Percentiles rank a stretch among this genome's conserved stretches.
phyloP scores from a whole-genome alignment of 179 eudicot species.

The Patellifolia procumbens region DNA sequence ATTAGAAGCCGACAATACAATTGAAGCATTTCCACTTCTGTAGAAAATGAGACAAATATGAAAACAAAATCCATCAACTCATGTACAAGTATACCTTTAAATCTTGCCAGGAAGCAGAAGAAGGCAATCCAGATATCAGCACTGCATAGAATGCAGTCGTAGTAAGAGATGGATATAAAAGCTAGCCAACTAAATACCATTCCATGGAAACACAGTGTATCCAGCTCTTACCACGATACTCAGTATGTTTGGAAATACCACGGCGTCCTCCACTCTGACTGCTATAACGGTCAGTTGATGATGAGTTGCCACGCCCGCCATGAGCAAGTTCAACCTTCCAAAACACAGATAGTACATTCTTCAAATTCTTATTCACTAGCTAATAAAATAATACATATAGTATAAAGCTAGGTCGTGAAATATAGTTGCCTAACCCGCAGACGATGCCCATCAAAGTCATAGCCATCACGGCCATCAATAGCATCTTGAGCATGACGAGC shows the following conservation, averaged over 20 bases:
- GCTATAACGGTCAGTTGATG: constrained; percentile 66
- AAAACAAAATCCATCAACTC: neutral
- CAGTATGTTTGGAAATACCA: constrained; percentile 84
- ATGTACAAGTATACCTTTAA: constrained; percentile 55
- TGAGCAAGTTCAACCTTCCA: constrained; percentile 91
- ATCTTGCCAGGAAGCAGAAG: constrained; percentile 98
- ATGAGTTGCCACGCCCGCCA: constrained; percentile 90
- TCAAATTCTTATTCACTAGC: neutral
- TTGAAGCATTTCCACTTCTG: neutral
- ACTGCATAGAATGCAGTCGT: constrained; percentile 41
- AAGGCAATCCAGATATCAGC: constrained; percentile 72
- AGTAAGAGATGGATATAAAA: constrained; percentile 8
- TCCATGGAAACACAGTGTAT: neutral
- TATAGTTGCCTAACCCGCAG: constrained; percentile 56
- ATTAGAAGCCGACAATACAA: neutral
- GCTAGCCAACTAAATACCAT: neutral
- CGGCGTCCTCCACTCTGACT: constrained; percentile 60
- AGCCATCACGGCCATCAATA: constrained; percentile 96
- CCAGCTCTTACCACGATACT: constrained; percentile 69
- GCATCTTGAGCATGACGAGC: constrained; percentile 97
- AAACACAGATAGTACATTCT: neutral
- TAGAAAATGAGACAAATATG: neutral
- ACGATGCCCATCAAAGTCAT: constrained; percentile 95
- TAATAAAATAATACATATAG: neutral
- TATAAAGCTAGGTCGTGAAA: neutral